A percentile compares a stretch with the other conserved stretches of the same genome.
Conservation (phyloP, 1,139 yeast genomes). For the Candida dubliniensis region DNA sequence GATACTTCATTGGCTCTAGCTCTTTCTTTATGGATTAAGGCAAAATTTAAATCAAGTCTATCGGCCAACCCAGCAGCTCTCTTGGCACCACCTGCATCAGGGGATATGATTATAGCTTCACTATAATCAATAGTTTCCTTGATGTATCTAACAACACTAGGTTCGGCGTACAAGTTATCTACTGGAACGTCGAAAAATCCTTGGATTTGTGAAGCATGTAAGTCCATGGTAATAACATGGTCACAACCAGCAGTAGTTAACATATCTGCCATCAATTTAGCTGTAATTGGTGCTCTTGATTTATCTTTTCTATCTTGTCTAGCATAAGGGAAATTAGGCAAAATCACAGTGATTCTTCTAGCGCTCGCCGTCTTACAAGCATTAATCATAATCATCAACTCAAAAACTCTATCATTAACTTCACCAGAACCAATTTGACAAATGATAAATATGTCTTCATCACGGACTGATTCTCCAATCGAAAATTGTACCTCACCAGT, state of each 20-base stretch:
- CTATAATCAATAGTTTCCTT: conserved; percentile 48
- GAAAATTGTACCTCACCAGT: conserved; percentile 73
- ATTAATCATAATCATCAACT: conserved; percentile 66
- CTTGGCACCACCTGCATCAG: conserved; percentile 88
- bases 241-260: conserved; percentile 78
- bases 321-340: conserved; percentile 81
- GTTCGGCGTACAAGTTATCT: conserved; percentile 80
- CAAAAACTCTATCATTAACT: conserved; percentile 71
- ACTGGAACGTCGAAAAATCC: conserved; percentile 83
- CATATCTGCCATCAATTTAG: conserved; percentile 73
- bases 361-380: conserved; percentile 82
- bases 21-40: conserved; percentile 79
- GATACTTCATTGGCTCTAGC: conserved; percentile 78
- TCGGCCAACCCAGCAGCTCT: conserved; percentile 81
- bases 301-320: conserved; percentile 83
- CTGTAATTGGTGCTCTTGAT: conserved; percentile 80
- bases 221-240: conserved; percentile 80
- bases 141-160: conserved; percentile 69
- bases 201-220: conserved; percentile 83
- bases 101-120: conserved; percentile 60
- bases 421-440: conserved; percentile 86
- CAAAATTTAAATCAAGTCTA: conserved; percentile 72
- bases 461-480: conserved; percentile 89
- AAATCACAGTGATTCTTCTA: conserved; percentile 72
- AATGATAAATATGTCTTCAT: conserved; percentile 93